Conservation (phyloP, 2,329 filamentous ascomycete species). For the Aspergillus amoenus region DNA sequence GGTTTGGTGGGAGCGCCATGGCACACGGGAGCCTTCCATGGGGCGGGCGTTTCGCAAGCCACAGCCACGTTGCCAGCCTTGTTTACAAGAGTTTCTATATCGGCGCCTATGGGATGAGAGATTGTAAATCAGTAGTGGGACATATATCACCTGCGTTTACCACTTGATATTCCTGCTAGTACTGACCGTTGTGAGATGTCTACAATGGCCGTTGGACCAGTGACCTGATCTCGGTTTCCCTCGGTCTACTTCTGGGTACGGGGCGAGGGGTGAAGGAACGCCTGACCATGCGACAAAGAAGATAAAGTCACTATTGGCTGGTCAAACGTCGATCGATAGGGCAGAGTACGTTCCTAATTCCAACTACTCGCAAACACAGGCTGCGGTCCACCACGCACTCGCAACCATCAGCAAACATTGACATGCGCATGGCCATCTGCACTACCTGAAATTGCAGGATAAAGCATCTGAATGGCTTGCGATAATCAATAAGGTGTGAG, state of each 20-base stretch:
- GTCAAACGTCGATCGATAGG: not conserved
- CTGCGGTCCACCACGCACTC: not conserved
- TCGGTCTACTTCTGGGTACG: not conserved
- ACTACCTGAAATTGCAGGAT: not conserved
- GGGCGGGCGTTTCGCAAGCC: not conserved
- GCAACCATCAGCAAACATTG: not conserved
- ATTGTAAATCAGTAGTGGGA: no score
- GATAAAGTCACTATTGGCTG: not conserved
- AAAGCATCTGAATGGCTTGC: not conserved
- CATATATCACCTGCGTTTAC: no score
- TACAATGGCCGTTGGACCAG: not conserved
- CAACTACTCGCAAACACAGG: not conserved
- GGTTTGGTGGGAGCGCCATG: not conserved
- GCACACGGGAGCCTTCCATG: not conserved
- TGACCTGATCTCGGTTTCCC: not conserved
- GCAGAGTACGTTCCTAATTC: not conserved
- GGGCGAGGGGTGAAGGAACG: not conserved
- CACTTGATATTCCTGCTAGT: not conserved
- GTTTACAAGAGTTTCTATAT: not conserved
- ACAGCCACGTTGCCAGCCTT: not conserved
- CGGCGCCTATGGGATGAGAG: not conserved
- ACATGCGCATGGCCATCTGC: not conserved
- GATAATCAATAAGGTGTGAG: not conserved
- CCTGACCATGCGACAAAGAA: not conserved
- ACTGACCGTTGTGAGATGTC: not conserved